These are phyloP conservation scores for Bjerkandera adusta DNA, from an alignment of 1,284 basidiomycete genomes.

Conservation along the genomic window DNA sequence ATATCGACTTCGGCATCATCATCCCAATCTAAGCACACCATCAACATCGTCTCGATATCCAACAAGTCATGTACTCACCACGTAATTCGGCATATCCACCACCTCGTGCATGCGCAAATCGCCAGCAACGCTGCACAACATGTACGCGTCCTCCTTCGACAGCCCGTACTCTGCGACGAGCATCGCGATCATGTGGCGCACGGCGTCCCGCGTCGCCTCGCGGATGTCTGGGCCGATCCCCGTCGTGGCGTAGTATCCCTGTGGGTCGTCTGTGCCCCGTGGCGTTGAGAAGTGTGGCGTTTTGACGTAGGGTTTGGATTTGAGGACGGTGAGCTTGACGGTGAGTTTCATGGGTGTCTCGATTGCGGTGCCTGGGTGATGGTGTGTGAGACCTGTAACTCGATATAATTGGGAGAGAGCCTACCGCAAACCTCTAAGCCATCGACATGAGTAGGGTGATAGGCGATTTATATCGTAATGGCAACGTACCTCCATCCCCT, in stretches of 20 bases:
- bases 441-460: no score
- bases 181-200: slow-evolving; percentile 55
- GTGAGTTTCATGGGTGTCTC: slow-evolving; percentile 59
- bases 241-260: slow-evolving; percentile 56
- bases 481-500: slow-evolving; percentile 61
- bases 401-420: slow-evolving; percentile 23
- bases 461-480: no score
- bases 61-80: slow-evolving; percentile 35
- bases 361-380: slow-evolving; percentile 64
- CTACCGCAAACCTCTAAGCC: slow-evolving; percentile 55
- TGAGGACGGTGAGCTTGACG: slow-evolving; percentile 53
- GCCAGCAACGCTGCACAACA: slow-evolving; percentile 59
- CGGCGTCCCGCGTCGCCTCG: slow-evolving; percentile 52
- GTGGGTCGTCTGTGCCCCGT: slow-evolving; percentile 23
- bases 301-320: slow-evolving; percentile 53
- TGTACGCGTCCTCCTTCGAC: slow-evolving; percentile 48
- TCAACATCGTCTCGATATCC: neutral
- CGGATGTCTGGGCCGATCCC: slow-evolving; percentile 53
- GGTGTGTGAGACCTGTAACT: no score
- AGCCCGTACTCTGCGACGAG: slow-evolving; percentile 42
- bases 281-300: slow-evolving; percentile 52
- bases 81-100: slow-evolving; percentile 66
- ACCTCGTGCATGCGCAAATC: slow-evolving; percentile 63
- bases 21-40: slow-evolving; percentile 38
- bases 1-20: slow-evolving; percentile 46